Conservation (phyloP, 139 green algal species). For the Coelastrella sp. region DNA sequence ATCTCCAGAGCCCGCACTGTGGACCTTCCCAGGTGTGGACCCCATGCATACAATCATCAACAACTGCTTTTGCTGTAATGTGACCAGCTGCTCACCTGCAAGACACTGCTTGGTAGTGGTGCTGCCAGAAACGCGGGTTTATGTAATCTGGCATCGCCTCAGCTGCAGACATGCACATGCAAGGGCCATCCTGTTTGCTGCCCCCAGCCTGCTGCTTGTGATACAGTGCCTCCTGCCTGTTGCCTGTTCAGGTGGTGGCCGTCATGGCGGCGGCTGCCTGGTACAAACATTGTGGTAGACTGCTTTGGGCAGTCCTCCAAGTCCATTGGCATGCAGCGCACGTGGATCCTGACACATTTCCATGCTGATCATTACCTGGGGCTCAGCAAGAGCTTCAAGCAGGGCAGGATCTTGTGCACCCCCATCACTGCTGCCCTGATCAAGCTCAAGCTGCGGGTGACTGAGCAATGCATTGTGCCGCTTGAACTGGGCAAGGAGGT, state of each 20-base stretch:
- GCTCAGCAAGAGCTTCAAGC: slow-evolving; percentile 53
- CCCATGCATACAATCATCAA: background rate
- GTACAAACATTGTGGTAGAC: slow-evolving; percentile 80
- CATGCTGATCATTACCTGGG: slow-evolving; percentile 87
- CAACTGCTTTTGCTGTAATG: no score
- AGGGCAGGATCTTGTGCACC: slow-evolving; percentile 78
- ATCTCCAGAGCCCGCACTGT: slow-evolving; percentile 2
- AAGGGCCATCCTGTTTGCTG: background rate
- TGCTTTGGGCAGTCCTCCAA: slow-evolving; percentile 64
- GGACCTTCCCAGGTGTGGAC: background rate
- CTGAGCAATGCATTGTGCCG: slow-evolving; percentile 17
- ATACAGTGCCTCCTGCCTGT: background rate
- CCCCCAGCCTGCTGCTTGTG: background rate
- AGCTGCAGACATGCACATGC: no score
- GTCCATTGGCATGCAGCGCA: slow-evolving; percentile 21
- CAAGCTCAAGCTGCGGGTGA: slow-evolving; percentile 68
- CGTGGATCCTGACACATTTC: slow-evolving; percentile 93
- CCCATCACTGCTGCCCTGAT: slow-evolving; percentile 77
- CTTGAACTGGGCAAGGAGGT: slow-evolving; percentile 41
- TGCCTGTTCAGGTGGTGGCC: slow-evolving; percentile 25
- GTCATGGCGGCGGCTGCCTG: slow-evolving; percentile 19
- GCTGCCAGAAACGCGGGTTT: no score
- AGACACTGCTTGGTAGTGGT: no score
- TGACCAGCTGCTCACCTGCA: no score
- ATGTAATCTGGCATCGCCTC: no score